A percentile compares a stretch with the other conserved stretches of the same genome.
These are phyloP conservation scores for Thozetella sp. DNA, from an alignment of 495 filamentous ascomycete species.

Conservation along the genomic window DNA sequence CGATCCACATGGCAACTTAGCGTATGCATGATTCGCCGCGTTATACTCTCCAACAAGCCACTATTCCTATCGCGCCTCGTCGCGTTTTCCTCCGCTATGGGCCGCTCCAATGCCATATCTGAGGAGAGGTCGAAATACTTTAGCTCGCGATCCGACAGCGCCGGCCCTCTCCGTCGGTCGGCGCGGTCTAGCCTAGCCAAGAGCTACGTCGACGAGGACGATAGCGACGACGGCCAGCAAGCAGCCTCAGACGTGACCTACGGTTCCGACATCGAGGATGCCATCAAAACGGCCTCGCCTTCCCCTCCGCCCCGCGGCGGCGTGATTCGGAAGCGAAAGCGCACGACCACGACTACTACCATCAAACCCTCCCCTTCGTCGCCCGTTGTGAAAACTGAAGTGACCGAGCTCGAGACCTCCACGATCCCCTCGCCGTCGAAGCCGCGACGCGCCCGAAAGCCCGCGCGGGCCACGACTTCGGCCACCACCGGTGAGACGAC, in stretches of 20 bases:
- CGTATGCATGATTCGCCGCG: background rate
- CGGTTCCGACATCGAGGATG: conserved; percentile 66
- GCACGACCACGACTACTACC: conserved; percentile 43
- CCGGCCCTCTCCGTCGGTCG: background rate
- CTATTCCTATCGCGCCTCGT: background rate
- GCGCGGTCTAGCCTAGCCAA: background rate
- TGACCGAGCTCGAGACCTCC: conserved; percentile 12
- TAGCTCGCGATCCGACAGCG: background rate
- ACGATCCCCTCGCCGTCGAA: conserved; percentile 23
- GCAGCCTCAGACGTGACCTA: conserved; percentile 12
- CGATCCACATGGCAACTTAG: background rate
- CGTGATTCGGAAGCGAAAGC: conserved; percentile 39
- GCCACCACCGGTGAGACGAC: conserved; percentile 53
- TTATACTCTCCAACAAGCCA: background rate
- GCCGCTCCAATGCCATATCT: background rate
- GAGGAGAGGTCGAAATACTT: background rate
- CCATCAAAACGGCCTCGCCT: conserved; percentile 34
- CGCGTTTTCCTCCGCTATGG: background rate
- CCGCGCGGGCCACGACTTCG: conserved; percentile 64
- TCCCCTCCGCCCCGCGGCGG: background rate
- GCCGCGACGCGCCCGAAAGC: conserved; percentile 51
- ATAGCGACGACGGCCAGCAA: conserved; percentile 10
- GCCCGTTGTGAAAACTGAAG: conserved; percentile 12
- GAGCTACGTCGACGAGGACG: conserved; percentile 14
- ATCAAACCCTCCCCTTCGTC: conserved; percentile 12